Evolutionary conservation across 768 basidiomycete species (phyloP).

Genomic region (Albatrellus ellisii): DNA sequence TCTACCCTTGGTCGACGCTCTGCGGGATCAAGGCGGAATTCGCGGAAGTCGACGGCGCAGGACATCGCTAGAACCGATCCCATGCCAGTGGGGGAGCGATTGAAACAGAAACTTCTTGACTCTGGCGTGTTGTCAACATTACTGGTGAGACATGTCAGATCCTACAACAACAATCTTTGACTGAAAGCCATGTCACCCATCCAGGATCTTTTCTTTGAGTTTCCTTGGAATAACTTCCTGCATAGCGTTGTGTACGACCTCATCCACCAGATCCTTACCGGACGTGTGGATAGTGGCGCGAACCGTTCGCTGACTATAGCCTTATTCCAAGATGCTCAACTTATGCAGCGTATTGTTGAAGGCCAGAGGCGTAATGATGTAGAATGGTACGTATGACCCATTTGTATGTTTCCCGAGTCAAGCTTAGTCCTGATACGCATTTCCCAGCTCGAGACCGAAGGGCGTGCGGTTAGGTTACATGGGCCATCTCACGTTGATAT

Average conservation of each 20-base stretch:
- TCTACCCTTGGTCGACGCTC: slow-evolving; percentile 20
- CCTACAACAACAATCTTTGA: background rate
- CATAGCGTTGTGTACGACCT: slow-evolving; percentile 96
- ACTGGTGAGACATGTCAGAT: slow-evolving; percentile 42
- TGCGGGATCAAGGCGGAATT: slow-evolving; percentile 40
- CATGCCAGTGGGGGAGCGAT: slow-evolving; percentile 56
- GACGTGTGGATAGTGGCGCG: slow-evolving; percentile 65
- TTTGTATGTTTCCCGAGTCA: background rate
- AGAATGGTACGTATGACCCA: slow-evolving; percentile 39
- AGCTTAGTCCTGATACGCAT: too few relatives aligned
- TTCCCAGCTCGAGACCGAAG: slow-evolving; percentile 64
- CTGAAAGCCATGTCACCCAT: slow-evolving; percentile 6
- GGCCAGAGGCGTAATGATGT: slow-evolving; percentile 72
- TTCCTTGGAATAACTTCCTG: slow-evolving; percentile 95
- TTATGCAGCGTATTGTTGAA: slow-evolving; percentile 80
- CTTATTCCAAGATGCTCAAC: slow-evolving; percentile 73
- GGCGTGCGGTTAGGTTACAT: slow-evolving; percentile 84
- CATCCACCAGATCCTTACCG: slow-evolving; percentile 89
- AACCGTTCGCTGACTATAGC: slow-evolving; percentile 78
- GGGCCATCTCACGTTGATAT: slow-evolving; percentile 92
- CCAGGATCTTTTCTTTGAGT: slow-evolving; percentile 91
- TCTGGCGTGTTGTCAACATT: slow-evolving; percentile 61
- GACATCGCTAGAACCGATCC: slow-evolving; percentile 23
- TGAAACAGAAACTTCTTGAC: slow-evolving; percentile 72
- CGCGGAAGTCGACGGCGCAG: slow-evolving; percentile 29